Evolutionary conservation across 2,329 filamentous ascomycete genomes (phyloP), one percentile per base, ranked within the genome.

Genomic region (Tolypocladium capitatum): DNA sequence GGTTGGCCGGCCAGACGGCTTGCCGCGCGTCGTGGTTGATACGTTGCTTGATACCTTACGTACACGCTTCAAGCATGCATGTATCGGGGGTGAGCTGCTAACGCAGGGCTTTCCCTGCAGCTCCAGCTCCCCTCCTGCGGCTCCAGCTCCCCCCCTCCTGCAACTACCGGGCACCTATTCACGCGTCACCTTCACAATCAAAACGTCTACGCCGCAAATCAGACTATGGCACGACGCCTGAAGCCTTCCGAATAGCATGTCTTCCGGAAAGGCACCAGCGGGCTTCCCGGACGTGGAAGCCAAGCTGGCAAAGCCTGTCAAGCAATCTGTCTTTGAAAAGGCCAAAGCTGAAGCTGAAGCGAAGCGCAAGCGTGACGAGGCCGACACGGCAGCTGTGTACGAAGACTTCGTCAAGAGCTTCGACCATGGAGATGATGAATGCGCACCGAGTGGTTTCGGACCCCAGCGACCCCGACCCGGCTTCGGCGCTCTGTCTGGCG

Each of bases 341-440:
- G 86, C 94, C 63, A 88, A 86, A 64, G 86, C 86, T 50, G 88
- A 94, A 63, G 86, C 86, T 48, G 88, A 94, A 70, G 88, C 87
- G 24, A 95, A 95, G 68, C 82, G 86, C 50, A 76, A 79, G 56
- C 78, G 87, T 55, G 90, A 94, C 65, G 84, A 84, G 58, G 87
- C 84, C 55, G 90, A 95, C 67, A 94, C 86, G 7, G 86, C 85
- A 21, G 88, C 87, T 24, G 87, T 89, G 1, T 86, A 90, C 63
- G 81, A 88, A 56, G 87, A 91, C 54, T 95, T 95, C 55, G 80
- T 92, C 48, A 91, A 91, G 65, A 88, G 76, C 48, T 86, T 86
- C 57, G 81, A 81, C 41, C 71, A 76, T 51, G 78, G 82, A 34
- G 75, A 76, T 27, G 71, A 74, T 36, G 70, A 74, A 40, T 64